Evolutionary conservation across 2,329 filamentous ascomycete species (phyloP).

Genomic region (Harringtonia lauricola): DNA sequence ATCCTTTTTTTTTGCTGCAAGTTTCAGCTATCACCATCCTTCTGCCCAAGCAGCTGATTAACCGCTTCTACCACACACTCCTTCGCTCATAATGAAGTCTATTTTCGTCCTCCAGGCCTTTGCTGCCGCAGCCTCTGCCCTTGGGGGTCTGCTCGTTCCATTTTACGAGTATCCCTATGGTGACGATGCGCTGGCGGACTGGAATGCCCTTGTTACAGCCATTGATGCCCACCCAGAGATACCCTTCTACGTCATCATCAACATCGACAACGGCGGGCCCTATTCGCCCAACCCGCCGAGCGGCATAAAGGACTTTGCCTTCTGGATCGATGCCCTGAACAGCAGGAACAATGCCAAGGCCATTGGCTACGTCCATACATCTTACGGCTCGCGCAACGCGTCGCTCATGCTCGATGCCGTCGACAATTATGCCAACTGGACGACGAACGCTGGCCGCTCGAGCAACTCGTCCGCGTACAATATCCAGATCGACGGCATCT

Average conservation of each 20-base stretch:
- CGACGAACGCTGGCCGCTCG: constrained; percentile 3
- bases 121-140: constrained; percentile 16
- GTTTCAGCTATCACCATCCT: neutral
- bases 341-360: constrained; percentile 7
- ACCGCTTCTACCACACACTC: neutral
- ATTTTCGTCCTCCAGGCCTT: constrained; percentile 1
- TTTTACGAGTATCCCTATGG: constrained; percentile 13
- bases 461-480: constrained; percentile 5
- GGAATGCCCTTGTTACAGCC: constrained; percentile 10
- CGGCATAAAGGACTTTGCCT: constrained; percentile 6
- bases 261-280: constrained; percentile 9
- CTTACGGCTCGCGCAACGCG: constrained; percentile 2
- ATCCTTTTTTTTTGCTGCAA: too few relatives aligned
- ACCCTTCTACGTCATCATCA: constrained; percentile 12
- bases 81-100: constrained; percentile 2
- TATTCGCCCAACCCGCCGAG: constrained; percentile 7
- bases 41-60: neutral
- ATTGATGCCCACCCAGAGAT: constrained; percentile 10
- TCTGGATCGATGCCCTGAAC: constrained; percentile 7
- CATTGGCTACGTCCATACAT: constrained; percentile 11
- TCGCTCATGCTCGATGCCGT: constrained; percentile 2
- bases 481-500: constrained; percentile 11
- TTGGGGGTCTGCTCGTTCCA: constrained; percentile 11
- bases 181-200: constrained; percentile 7
- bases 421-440: constrained; percentile 10